Percentiles rank a stretch among this genome's conserved stretches.
Evolutionary conservation across 208 protist genomes (phyloP).

Genomic region (Phytomonas sp.): DNA sequence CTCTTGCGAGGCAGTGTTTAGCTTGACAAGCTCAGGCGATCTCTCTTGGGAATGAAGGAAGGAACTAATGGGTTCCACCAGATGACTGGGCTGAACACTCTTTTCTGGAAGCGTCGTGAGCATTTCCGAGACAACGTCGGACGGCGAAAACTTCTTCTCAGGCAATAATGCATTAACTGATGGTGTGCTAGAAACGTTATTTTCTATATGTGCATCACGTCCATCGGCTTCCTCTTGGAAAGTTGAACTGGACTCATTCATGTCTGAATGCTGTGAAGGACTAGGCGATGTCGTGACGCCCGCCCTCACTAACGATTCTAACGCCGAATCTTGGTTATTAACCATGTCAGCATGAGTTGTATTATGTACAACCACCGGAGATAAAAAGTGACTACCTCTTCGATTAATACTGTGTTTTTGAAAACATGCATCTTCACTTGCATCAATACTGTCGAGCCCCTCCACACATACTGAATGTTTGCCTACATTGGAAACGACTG

Average conservation of each 20-base stretch:
- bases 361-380: neutral
- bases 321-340: neutral
- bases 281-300: neutral
- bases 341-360: neutral
- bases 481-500: neutral
- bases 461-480: neutral
- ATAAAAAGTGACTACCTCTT: neutral
- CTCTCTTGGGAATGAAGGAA: neutral
- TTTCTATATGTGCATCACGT: neutral
- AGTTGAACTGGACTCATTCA: neutral
- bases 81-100: neutral
- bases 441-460: neutral
- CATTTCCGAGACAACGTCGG: neutral
- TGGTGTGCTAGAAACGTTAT: neutral
- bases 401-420: neutral
- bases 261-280: neutral
- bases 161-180: neutral
- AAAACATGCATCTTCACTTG: neutral
- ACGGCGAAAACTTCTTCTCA: neutral
- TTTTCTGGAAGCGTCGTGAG: neutral
- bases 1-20: neutral
- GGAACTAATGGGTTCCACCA: too few relatives aligned
- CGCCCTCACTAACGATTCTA: neutral
- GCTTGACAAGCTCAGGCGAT: neutral
- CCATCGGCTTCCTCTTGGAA: neutral